Conservation (phyloP, 2,329 filamentous ascomycete genomes). For the Cladobotryum mycophilum region DNA sequence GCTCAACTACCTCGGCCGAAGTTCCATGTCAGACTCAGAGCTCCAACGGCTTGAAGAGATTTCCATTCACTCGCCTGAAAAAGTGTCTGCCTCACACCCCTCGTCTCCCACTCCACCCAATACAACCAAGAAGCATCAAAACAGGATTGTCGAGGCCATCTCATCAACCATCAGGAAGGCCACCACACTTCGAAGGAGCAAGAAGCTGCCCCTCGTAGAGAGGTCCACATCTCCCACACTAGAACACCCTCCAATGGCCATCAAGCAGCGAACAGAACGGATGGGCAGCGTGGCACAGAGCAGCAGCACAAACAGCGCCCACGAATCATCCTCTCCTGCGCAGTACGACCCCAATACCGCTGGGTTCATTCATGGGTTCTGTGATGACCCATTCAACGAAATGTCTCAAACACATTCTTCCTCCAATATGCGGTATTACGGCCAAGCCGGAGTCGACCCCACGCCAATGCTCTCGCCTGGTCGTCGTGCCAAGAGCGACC, state of each 20-base stretch:
- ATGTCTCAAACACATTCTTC: conserved; percentile 17
- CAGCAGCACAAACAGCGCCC: conserved; percentile 7
- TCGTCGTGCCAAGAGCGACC: conserved; percentile 23
- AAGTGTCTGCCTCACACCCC: conserved; percentile 24
- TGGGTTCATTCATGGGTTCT: conserved; percentile 31
- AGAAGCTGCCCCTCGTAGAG: conserved; percentile 18
- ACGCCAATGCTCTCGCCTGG: conserved; percentile 35
- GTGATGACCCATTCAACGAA: conserved; percentile 34
- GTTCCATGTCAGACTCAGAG: conserved; percentile 42
- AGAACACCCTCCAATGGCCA: conserved; percentile 26
- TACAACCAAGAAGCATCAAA: conserved; percentile 26
- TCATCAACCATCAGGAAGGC: conserved; percentile 37
- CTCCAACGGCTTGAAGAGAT: conserved; percentile 43
- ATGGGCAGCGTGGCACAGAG: conserved; percentile 15
- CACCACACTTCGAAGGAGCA: conserved; percentile 26
- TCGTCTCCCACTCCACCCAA: conserved; percentile 28
- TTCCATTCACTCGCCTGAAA: conserved; percentile 35
- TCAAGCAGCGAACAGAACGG: conserved; percentile 26
- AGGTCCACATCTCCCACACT: conserved; percentile 27
- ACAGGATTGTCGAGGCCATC: conserved; percentile 36
- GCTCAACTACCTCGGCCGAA: conserved; percentile 22
- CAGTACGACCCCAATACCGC: conserved; percentile 21
- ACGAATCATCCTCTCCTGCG: conserved; percentile 20
- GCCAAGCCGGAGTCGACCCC: conserved; percentile 23
- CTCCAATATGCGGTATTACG: conserved; percentile 26